phyloP scores from a whole-genome alignment of 768 basidiomycete species.

The Rhizopogon vulgaris region DNA sequence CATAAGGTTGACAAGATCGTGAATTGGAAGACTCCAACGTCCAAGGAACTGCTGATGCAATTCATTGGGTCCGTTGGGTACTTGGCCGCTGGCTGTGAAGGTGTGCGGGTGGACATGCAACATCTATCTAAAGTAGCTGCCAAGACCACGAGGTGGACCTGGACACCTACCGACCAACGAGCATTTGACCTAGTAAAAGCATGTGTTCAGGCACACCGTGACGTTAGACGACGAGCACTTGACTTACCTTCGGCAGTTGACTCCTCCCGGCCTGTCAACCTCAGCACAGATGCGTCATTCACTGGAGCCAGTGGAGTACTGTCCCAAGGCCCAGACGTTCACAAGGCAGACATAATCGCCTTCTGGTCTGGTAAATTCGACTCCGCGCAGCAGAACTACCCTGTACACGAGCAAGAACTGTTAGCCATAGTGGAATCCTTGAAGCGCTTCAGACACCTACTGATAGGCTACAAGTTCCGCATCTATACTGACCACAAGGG shows the following conservation, averaged over 20 bases:
- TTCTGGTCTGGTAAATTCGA: conserved; percentile 25
- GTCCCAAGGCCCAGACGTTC: conserved; percentile 15
- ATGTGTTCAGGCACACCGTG: conserved; percentile 10
- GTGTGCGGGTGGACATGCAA: conserved; percentile 33
- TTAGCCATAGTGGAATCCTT: conserved; percentile 31
- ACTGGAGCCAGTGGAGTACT: conserved; percentile 15
- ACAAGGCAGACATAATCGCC: conserved; percentile 11
- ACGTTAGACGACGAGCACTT: conserved; percentile 14
- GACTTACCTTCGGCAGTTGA: conserved; percentile 10
- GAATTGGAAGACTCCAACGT: conserved; percentile 31
- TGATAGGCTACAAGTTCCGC: conserved; percentile 17
- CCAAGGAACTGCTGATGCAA: conserved; percentile 25
- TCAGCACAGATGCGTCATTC: conserved; percentile 19
- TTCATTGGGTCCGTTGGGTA: conserved; percentile 28
- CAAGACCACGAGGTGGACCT: conserved; percentile 10
- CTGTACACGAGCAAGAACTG: conserved; percentile 33
- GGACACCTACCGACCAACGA: conserved; percentile 24
- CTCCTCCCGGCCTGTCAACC: conserved; percentile 5
- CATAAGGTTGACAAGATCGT: conserved; percentile 34
- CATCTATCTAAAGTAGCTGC: conserved; percentile 19
- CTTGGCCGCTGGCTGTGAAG: conserved; percentile 28
- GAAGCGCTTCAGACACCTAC: conserved; percentile 22
- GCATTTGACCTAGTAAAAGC: conserved; percentile 27
- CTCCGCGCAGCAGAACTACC: conserved; percentile 25
- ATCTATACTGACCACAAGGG: conserved; percentile 25